Conservation (phyloP, 257 asterid species). For the Capsicum rhomboideum region DNA sequence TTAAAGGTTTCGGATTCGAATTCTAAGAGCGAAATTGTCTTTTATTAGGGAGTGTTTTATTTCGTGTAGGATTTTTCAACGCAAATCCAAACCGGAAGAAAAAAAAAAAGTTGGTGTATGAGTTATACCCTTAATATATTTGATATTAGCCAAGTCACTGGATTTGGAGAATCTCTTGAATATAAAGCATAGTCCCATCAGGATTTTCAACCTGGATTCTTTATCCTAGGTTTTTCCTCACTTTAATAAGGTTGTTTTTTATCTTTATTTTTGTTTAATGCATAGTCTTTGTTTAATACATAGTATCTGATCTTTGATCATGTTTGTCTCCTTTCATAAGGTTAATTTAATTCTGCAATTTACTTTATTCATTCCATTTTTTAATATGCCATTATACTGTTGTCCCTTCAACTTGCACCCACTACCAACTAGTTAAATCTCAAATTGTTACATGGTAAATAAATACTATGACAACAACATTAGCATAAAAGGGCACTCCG, state of each 20-base stretch:
- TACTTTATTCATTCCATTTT: not conserved
- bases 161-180: constrained; percentile 46
- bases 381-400: not conserved
- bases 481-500: too few relatives aligned
- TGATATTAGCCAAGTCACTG: constrained; percentile 24
- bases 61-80: too few relatives aligned
- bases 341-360: not conserved
- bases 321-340: constrained; percentile 23
- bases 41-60: too few relatives aligned
- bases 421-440: not conserved
- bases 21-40: too few relatives aligned
- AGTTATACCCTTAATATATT: not conserved
- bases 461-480: too few relatives aligned
- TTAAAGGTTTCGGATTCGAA: too few relatives aligned
- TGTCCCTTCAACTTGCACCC: not conserved
- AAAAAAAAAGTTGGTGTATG: not conserved
- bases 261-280: constrained; percentile 1
- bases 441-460: too few relatives aligned
- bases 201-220: constrained; percentile 4
- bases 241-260: not conserved
- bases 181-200: constrained; percentile 14
- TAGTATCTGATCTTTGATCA: constrained; percentile 22
- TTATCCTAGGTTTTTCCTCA: not conserved
- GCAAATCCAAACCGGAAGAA: too few relatives aligned
- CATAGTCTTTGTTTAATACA: not conserved